Evolutionary conservation across 495 filamentous ascomycete genomes (phyloP), one percentile per base, ranked within the genome.

Genomic region (Sabuloglossum arenarium): DNA sequence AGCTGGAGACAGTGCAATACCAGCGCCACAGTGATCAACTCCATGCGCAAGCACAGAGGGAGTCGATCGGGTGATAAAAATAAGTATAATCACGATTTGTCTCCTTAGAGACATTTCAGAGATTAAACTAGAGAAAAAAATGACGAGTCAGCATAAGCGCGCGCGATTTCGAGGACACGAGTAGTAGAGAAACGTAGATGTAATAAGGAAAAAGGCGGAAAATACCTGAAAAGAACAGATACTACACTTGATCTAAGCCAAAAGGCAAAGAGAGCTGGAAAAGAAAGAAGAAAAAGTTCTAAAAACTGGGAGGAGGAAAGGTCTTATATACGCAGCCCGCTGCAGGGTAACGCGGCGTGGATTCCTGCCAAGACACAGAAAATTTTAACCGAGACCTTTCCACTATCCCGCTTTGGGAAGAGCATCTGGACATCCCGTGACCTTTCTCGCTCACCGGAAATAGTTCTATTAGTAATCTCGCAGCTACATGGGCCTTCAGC

Each of bases 231-330:
- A 89, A 93, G 86, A 93, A 93, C 86, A 93, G 86, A 91, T 94
- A 91, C 86, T 90, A 91, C 85, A 91, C 86, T 89, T 90, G 86
- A 91, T 90, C 86, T 91, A 83, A 84, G 80, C 80, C 80, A 83
- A 80, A 79, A 79, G 79, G 79, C 63, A 65, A 65, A 64, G 64
- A 66, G 64, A 66, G 64, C 64, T 66, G 29, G 61, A 64, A 31
- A 54, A 58, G 59, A 65, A 32, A 60, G 34, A 32, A 45, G 16
- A 23, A n/a, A n/a, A n/a, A n/a, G 14, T 47, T 11, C 23, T 6
- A 71, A 73, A 73, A 72, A 71, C 68, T 69, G 14, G 71, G 69
- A 67, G 71, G 59, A 67, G 62, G 68, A 27, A 2, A 3, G 49
- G 31, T 6, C 0, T 58, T 58, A 58, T 58, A 58, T 58, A 58